phyloP scores from a whole-genome alignment of 176 grass and related monocot genomes.

The Thalia dealbata region DNA sequence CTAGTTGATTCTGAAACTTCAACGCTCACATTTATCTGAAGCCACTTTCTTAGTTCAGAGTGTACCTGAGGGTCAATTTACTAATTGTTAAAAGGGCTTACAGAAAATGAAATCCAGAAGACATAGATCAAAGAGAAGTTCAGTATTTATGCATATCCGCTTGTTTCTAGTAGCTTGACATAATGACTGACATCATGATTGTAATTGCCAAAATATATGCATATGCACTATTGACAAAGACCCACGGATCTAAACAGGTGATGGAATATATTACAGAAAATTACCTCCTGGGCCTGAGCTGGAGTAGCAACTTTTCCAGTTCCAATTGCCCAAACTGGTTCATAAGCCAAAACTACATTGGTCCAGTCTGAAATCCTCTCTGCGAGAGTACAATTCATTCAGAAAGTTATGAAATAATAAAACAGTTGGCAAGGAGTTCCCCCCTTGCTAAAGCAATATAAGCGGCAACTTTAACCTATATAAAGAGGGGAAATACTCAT shows the following conservation, averaged over 20 bases:
- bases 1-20: constrained; percentile 70
- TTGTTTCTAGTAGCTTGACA: too few relatives aligned
- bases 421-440: neutral
- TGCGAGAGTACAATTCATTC: constrained; percentile 32
- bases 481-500: neutral
- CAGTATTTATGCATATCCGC: neutral
- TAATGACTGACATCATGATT: too few relatives aligned
- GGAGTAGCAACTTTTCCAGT: constrained; percentile 92
- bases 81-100: neutral
- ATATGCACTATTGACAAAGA: neutral
- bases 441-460: neutral
- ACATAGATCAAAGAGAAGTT: neutral
- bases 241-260: too few relatives aligned
- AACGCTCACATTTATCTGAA: constrained; percentile 54
- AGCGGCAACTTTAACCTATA: neutral
- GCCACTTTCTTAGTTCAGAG: constrained; percentile 55
- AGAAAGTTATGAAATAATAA: too few relatives aligned
- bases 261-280: too few relatives aligned
- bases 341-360: constrained; percentile 82
- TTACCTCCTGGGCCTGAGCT: constrained; percentile 93
- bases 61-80: constrained; percentile 48
- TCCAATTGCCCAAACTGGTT: constrained; percentile 98
- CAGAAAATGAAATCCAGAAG: neutral
- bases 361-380: constrained; percentile 73
- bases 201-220: neutral